A percentile compares a stretch with the other conserved stretches of the same genome.
phyloP scores from a whole-genome alignment of 306 rosid species.

The Oxytropis ochrocephala region DNA sequence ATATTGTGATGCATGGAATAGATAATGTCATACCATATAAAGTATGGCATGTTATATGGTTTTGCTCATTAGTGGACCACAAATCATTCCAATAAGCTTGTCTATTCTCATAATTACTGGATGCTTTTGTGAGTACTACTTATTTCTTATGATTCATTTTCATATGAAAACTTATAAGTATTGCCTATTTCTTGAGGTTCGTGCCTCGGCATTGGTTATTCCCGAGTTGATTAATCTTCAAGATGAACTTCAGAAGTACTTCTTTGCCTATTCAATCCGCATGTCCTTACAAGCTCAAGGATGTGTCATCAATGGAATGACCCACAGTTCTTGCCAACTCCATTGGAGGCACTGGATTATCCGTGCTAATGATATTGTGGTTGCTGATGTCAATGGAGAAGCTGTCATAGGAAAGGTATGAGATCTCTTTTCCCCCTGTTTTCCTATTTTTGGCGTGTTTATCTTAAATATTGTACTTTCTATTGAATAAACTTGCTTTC shows the following conservation, averaged over 20 bases:
- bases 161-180: slow-evolving; percentile 17
- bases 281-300: slow-evolving; percentile 72
- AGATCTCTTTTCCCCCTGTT: neutral
- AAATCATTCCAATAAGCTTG: slow-evolving; percentile 4
- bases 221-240: slow-evolving; percentile 51
- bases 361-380: slow-evolving; percentile 43
- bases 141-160: slow-evolving; percentile 1
- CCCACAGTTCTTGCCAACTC: slow-evolving; percentile 71
- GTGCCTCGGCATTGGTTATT: slow-evolving; percentile 68
- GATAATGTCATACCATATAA: neutral
- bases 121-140: neutral
- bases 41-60: neutral
- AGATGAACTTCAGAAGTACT: slow-evolving; percentile 30
- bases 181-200: slow-evolving; percentile 45
- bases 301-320: slow-evolving; percentile 51
- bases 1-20: neutral
- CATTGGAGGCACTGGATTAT: slow-evolving; percentile 69
- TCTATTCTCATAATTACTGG: neutral
- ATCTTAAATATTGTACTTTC: neutral
- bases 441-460: neutral
- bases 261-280: slow-evolving; percentile 72
- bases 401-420: slow-evolving; percentile 85
- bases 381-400: slow-evolving; percentile 47
- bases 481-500: neutral
- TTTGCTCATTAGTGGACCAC: neutral